Evolutionary conservation across 345 rosid genomes (phyloP), one percentile per base, ranked within the genome.

Genomic region (Moringa oleifera): DNA sequence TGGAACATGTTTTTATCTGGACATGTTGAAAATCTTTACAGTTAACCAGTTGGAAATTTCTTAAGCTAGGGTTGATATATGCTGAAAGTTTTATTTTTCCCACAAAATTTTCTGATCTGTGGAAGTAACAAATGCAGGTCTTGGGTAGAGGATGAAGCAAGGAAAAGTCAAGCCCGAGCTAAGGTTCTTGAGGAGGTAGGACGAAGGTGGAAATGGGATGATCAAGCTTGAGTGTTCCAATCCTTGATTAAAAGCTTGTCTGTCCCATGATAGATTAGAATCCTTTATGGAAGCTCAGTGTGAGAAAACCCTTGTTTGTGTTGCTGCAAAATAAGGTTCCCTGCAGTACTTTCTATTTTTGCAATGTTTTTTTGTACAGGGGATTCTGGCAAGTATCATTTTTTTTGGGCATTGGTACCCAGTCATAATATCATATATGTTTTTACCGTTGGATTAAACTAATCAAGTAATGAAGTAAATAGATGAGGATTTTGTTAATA

Each of bases 71-170:
- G 12, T 28, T 3, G 33, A 28, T 28, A 28, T 28, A 28, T 28
- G 33, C 8, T 28, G 33, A 28, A 28, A 28, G n/a, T n/a, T n/a
- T n/a, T n/a, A n/a, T n/a, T n/a, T n/a, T n/a, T n/a, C n/a, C n/a
- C n/a, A n/a, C 12, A 15, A 4, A 41, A 4, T 4, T 4, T 41
- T 41, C 47, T 41, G 12, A 41, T 41, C 47, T 5, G 1, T 41
- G 12, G 47, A 41, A 15, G 17, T 11, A 41, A 54, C 55, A 45
- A 52, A 61, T 67, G 79, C 92, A 94, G 97, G 68, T 78, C 89
- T 51, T 90, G 99, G 96, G 81, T 94, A 23, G 96, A 94, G 64
- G 97, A 86, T 75, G 99, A 86, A 66, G 97, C 95, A 23, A 86
- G 77, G 81, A 90, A 82, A 84, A 90, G 84, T 80, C 86, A 90